Evolutionary conservation across 345 rosid genomes (phyloP).

Genomic region (Hibiscus syriacus): DNA sequence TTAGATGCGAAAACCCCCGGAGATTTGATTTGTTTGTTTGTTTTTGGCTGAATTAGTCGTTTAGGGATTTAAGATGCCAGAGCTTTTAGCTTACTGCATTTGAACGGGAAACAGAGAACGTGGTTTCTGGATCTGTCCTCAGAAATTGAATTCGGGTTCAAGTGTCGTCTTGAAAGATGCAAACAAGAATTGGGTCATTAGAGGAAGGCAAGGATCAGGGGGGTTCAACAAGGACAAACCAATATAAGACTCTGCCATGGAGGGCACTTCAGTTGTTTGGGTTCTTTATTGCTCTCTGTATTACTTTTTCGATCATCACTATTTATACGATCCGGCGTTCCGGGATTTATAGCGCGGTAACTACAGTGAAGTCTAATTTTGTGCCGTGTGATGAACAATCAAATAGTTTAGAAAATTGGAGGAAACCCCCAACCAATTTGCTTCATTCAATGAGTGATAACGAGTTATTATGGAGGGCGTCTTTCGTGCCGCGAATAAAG

Average conservation of each 20-base stretch:
- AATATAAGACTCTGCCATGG: conserved; percentile 41
- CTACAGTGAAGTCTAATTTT: conserved; percentile 37
- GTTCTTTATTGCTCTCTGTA: conserved; percentile 41
- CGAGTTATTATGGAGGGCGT: conserved; percentile 82
- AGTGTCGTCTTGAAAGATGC: conserved; percentile 32
- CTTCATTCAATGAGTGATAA: conserved; percentile 70
- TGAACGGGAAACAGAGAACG: neutral
- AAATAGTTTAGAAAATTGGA: conserved; percentile 41
- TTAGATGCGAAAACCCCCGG: neutral
- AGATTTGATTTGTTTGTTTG: too few species aligned
- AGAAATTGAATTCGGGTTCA: conserved; percentile 9
- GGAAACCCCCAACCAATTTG: conserved; percentile 52
- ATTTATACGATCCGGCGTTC: conserved; percentile 51
- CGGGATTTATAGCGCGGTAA: conserved; percentile 45
- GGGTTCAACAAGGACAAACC: conserved; percentile 27
- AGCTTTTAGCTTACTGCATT: conserved; percentile 1
- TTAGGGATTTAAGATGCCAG: conserved; percentile 1
- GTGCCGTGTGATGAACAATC: conserved; percentile 44
- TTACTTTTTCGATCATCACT: conserved; percentile 55
- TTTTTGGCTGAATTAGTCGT: neutral
- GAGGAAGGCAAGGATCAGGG: conserved; percentile 71
- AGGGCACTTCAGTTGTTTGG: conserved; percentile 47
- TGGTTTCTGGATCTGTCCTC: conserved; percentile 14
- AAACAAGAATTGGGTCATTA: conserved; percentile 37
- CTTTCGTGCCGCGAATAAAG: conserved; percentile 59